Evolutionary conservation across 2,329 filamentous ascomycete species (phyloP).

Genomic region (Epichloe coenophiala): DNA sequence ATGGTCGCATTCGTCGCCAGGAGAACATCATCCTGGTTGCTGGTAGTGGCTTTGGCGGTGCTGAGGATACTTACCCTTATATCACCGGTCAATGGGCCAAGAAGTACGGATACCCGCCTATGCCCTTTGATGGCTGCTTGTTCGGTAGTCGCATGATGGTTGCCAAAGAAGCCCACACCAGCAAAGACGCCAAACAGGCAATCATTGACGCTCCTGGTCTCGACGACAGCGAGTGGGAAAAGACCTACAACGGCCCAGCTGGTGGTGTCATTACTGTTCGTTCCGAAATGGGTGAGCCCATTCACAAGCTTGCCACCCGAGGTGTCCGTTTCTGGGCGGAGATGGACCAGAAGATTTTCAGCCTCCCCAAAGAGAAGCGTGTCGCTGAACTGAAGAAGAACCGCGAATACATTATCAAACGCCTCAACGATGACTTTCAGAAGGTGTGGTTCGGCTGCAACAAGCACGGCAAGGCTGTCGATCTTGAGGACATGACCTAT

Average conservation of each 20-base stretch:
- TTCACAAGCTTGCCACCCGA: conserved; percentile 94
- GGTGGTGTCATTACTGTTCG: conserved; percentile 93
- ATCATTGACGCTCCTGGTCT: conserved; percentile 78
- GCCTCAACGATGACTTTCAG: conserved; percentile 90
- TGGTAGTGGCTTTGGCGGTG: conserved; percentile 81
- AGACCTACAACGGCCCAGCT: conserved; percentile 81
- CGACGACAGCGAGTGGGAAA: conserved; percentile 75
- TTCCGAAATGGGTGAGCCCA: conserved; percentile 98
- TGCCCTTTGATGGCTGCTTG: conserved; percentile 87
- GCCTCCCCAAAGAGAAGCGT: conserved; percentile 86
- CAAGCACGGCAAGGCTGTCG: conserved; percentile 63
- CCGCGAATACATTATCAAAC: conserved; percentile 84
- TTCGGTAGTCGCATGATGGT: conserved; percentile 94
- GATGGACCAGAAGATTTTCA: conserved; percentile 98
- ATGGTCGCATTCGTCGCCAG: conserved; percentile 71
- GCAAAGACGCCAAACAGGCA: conserved; percentile 74
- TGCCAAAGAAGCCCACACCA: conserved; percentile 82
- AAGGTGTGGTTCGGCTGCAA: conserved; percentile 95
- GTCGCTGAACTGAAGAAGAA: conserved; percentile 78
- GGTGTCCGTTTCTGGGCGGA: conserved; percentile 96
- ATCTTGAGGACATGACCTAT: conserved; percentile 94
- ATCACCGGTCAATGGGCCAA: conserved; percentile 81
- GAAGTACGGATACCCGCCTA: conserved; percentile 74
- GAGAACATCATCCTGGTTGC: conserved; percentile 82
- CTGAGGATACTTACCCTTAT: conserved; percentile 86